These are phyloP conservation scores for Vitis rupestris DNA, from an alignment of 164 flowering plant genomes.

Conservation along the genomic window DNA sequence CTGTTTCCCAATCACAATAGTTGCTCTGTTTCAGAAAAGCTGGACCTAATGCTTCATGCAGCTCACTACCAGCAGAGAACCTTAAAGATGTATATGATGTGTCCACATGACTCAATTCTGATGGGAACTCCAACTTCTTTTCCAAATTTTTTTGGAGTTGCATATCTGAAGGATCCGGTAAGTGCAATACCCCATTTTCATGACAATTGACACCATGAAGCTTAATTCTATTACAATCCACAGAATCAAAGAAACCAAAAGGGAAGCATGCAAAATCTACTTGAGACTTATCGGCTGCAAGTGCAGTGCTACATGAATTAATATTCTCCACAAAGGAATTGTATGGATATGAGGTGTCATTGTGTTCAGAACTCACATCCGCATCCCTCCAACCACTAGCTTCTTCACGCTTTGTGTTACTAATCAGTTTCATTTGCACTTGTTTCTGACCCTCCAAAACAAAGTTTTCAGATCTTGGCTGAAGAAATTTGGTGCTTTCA, in stretches of 20 bases:
- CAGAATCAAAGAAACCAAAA: conserved; percentile 19
- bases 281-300: conserved; percentile 21
- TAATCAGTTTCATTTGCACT: conserved; percentile 19
- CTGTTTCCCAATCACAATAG: conserved; percentile 27
- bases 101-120: conserved; percentile 22
- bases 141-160: conserved; percentile 22
- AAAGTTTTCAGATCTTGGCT: conserved; percentile 14
- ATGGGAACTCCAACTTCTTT: conserved; percentile 19
- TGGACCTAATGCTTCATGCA: conserved; percentile 72
- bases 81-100: conserved; percentile 22
- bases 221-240: conserved; percentile 12
- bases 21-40: conserved; percentile 34
- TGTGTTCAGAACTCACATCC: conserved; percentile 14
- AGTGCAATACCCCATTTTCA: conserved; percentile 19
- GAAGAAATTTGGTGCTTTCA: conserved; percentile 24
- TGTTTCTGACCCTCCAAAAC: conserved; percentile 23
- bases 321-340: conserved; percentile 14
- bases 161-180: conserved; percentile 24
- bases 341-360: conserved; percentile 10
- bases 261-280: conserved; percentile 17
- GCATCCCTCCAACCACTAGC: conserved; percentile 20
- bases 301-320: conserved; percentile 15
- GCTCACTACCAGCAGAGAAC: conserved; percentile 62
- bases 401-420: conserved; percentile 14
- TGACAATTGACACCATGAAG: conserved; percentile 12